Conservation (phyloP, 2,329 filamentous ascomycete genomes). For the Ramularia endophylla region DNA sequence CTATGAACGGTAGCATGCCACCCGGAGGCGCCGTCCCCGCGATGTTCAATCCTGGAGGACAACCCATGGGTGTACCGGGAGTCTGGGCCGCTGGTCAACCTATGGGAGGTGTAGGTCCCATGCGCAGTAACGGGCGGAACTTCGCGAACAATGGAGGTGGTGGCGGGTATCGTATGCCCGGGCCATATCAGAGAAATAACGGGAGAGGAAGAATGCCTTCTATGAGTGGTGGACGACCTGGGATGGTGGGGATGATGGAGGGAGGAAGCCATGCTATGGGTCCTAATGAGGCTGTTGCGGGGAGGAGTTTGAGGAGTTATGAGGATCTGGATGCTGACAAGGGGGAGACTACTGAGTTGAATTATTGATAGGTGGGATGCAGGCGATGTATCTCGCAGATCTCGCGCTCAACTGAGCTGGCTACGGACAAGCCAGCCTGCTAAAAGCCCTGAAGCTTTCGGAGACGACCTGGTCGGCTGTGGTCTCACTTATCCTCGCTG, state of each 20-base stretch:
- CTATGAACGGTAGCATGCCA: constrained; percentile 43
- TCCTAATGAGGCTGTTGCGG: constrained; percentile 85
- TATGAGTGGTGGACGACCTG: constrained; percentile 19
- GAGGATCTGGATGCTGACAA: constrained; percentile 84
- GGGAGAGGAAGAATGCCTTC: constrained; percentile 26
- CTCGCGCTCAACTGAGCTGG: constrained; percentile 54
- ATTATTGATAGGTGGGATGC: too few species aligned
- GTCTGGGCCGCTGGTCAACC: constrained; percentile 15
- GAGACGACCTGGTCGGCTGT: constrained; percentile 53
- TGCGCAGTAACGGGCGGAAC: constrained; percentile 33
- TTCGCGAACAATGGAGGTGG: constrained; percentile 24
- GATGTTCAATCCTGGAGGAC: constrained; percentile 29
- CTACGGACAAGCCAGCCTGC: constrained; percentile 48
- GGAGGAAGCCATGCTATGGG: constrained; percentile 68
- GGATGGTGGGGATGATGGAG: constrained; percentile 39
- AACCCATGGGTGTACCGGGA: constrained; percentile 37
- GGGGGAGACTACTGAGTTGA: constrained; percentile 66
- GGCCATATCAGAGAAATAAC: constrained; percentile 24
- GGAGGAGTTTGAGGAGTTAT: constrained; percentile 90
- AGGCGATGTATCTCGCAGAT: constrained; percentile 48
- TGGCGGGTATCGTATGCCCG: constrained; percentile 21
- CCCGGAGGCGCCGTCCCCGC: constrained; percentile 29
- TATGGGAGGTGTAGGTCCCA: constrained; percentile 36
- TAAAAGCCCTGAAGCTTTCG: constrained; percentile 50
- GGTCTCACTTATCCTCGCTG: constrained; percentile 48